Base-by-base conservation (phyloP, 139 green algal species). In the Asterochloris erici region DNA sequence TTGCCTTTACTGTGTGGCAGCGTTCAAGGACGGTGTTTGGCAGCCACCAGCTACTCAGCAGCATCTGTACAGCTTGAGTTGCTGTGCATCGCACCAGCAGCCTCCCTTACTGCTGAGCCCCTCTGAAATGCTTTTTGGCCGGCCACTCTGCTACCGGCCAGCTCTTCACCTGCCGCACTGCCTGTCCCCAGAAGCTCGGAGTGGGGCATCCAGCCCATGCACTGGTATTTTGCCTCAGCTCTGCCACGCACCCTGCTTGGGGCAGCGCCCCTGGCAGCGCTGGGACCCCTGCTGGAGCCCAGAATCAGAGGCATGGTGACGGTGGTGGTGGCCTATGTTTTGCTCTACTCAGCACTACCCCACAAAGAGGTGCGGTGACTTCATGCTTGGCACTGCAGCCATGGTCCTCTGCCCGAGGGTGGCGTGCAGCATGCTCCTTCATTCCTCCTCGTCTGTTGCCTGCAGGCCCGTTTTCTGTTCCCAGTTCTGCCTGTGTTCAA, bases 381-480 rank as follows among this genome's bases (percentile, higher is more conserved):
- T 12, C 47, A 29, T 16, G 12, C 28, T 17, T 60, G 9, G 47
- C 12, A 71, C 16, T 64, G 47, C 28, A 63, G 68, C n/a, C 47
- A 14, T 77, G 68, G 47, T 60, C 0, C 21, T 38, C 66, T 84
- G 29, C 38, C 63, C 24, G 16, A n/a, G 16, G 0, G 15, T 66
- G 29, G 21, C 4, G 54, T 71, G 15, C 60, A 63, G 24, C 24
- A 61, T 29, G 11, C 11, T 68, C 11, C 17, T 71, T 79, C 38
- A 81, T 71, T 62, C 62, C n/a, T 62, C 28, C 83, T 73, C 79
- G 68, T n/a, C 63, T 73, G 73, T 64, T 14, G 16, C 16, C 17
- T 82, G 84, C 88, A 96, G 89, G 79, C 93, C 0, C 88, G 94
- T 12, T 97, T 97, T 85, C 78, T 97, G n/a, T 91, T 97, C 47